These are phyloP conservation scores for Boeremia lycopersici DNA, from an alignment of 2,329 filamentous ascomycete genomes.

Conservation along the genomic window DNA sequence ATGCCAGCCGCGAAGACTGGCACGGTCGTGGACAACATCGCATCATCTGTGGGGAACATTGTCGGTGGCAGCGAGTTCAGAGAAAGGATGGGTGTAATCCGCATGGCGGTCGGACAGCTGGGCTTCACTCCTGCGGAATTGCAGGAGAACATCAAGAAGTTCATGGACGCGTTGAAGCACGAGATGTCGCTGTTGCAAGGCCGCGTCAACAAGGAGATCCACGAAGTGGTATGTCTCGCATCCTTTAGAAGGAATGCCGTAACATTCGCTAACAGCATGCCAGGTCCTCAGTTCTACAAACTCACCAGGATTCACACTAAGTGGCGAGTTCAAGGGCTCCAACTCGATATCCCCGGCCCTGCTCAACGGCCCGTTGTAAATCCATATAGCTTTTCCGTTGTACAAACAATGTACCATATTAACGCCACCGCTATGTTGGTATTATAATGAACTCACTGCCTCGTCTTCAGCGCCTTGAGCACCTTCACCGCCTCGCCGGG, in stretches of 20 bases:
- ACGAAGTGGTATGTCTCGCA: conserved; percentile 63
- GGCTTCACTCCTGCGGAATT: conserved; percentile 87
- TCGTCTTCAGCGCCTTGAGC: conserved; percentile 50
- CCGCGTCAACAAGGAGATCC: conserved; percentile 72
- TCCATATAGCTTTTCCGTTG: conserved; percentile 28
- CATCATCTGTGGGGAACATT: conserved; percentile 76
- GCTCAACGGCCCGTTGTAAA: conserved; percentile 42
- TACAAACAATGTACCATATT: conserved; percentile 45
- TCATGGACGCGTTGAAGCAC: conserved; percentile 77
- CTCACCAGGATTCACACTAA: conserved; percentile 85
- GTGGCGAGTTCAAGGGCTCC: conserved; percentile 71
- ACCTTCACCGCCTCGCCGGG: conserved; percentile 64
- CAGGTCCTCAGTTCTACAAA: conserved; percentile 84
- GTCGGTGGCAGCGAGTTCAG: conserved; percentile 85
- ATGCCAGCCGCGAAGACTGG: conserved; percentile 91
- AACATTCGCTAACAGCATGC: conserved; percentile 47
- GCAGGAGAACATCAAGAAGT: conserved; percentile 78
- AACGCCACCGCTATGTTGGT: conserved; percentile 57
- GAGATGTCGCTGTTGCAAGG: conserved; percentile 72
- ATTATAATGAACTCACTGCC: conserved; percentile 18
- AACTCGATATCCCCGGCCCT: conserved; percentile 50
- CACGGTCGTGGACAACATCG: conserved; percentile 84
- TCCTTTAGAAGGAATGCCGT: background rate
- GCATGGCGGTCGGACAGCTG: conserved; percentile 89
- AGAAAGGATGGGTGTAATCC: conserved; percentile 81